Evolutionary conservation across 2,329 filamentous ascomycete genomes (phyloP).

Genomic region (Phialophora expanda): DNA sequence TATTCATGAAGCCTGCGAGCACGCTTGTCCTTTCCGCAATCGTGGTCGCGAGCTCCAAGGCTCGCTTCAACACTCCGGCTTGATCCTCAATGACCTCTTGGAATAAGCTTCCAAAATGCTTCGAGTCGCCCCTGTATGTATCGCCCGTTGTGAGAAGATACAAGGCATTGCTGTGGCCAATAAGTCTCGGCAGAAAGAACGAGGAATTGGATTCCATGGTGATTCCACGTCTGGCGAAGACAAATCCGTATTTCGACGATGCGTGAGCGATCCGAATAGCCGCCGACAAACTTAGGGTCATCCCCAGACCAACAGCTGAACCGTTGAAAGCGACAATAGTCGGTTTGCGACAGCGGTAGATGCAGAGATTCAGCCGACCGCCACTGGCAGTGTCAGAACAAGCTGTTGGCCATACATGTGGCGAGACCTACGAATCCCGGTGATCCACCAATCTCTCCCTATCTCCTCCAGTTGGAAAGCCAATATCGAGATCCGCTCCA

Average conservation of each 20-base stretch:
- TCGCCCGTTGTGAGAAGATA: slow-evolving; percentile 69
- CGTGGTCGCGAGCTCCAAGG: slow-evolving; percentile 69
- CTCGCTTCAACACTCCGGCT: slow-evolving; percentile 65
- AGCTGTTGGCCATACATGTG: not conserved
- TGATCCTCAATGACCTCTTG: slow-evolving; percentile 65
- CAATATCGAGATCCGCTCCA: slow-evolving; percentile 61
- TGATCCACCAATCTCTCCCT: slow-evolving; percentile 55
- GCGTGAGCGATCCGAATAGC: slow-evolving; percentile 58
- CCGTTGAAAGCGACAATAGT: slow-evolving; percentile 65
- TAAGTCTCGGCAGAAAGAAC: slow-evolving; percentile 70
- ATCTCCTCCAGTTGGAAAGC: slow-evolving; percentile 51
- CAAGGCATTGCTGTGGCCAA: slow-evolving; percentile 67
- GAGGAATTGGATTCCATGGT: slow-evolving; percentile 71
- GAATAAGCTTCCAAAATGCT: slow-evolving; percentile 65
- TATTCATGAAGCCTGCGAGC: slow-evolving; percentile 38
- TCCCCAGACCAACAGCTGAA: slow-evolving; percentile 64
- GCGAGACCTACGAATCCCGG: slow-evolving; percentile 56
- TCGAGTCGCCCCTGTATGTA: slow-evolving; percentile 59
- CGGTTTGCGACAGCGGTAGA: slow-evolving; percentile 64
- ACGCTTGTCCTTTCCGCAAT: slow-evolving; percentile 68
- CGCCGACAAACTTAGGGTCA: slow-evolving; percentile 65
- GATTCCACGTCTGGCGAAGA: slow-evolving; percentile 71
- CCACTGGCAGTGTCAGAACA: slow-evolving; percentile 37
- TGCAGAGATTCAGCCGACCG: slow-evolving; percentile 57
- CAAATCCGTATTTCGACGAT: slow-evolving; percentile 67